Base-by-base conservation (phyloP, 1,284 basidiomycete species). In the Microbotryum intermedium region DNA sequence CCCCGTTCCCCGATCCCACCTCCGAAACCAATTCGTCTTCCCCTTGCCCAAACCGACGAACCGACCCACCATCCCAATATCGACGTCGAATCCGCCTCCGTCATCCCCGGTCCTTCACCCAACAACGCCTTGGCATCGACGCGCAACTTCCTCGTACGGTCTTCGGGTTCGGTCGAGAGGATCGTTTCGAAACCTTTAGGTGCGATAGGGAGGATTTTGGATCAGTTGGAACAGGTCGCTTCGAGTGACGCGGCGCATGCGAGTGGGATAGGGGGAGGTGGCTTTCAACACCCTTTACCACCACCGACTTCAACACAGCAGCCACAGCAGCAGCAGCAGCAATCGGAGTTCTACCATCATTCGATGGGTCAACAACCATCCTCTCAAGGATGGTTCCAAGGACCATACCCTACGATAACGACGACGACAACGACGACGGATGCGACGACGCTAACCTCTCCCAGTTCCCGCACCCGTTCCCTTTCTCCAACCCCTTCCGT, bases 191-290 rank as follows among this genome's bases (percentile, higher is more conserved):
- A 90, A 71, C 91, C 91, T 6, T 79, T 95, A 16, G 87, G 79
- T 63, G 89, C 90, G 2, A 86, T 95, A 56, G 83, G 89, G 11
- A 83, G 87, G 61, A 90, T 95, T 64, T 86, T 95, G 71, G 86
- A 80, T 68, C 86, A 86, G 52, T 57, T 69, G 54, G 66, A 67
- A 43, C 49, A 68, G 48, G 43, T 6, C 49, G 29, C 18, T 46
- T 39, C 34, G 28, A 6, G 25, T 28, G 28, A 28, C 44, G 10
- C 42, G 8, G 9, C 25, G n/a, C 8, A 30, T 2, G n/a, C 51
- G 16, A 21, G n/a, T 21, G 8, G 21, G 16, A 3, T 16, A 11
- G 8, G 18, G 6, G 10, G 13, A 18, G 20, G 25, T 18, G 13
- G 42, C 28, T 49, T 39, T 28, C 34, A 57, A 34, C 58, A 51